Evolutionary conservation across 371 early-diverging fungal species (phyloP), one percentile per base, ranked within the genome.

Genomic region (Mortierella sp.): DNA sequence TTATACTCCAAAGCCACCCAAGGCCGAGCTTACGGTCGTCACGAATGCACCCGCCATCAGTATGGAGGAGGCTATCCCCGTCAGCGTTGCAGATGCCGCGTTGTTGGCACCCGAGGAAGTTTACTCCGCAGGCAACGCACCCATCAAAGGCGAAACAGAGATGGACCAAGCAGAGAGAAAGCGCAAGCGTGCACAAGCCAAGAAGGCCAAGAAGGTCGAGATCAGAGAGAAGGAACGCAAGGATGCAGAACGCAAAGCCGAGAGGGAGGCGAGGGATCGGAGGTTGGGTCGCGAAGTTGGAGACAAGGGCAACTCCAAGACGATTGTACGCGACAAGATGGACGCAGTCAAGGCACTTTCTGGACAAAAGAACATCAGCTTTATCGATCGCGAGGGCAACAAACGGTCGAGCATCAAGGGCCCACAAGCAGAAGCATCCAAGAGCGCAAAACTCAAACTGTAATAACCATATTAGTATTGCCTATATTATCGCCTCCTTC

Each of bases 51-150:
- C 98, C 8, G 95, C 99, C 2, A 92, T 98, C 72, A 87, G 92
- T 58, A 94, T 98, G 93, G 99, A 98, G 85, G 99, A 98, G 83
- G 93, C 95, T 33, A 94, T 95, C 62, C 99, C 99, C 11, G 91
- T 96, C 36, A 88, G 91, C 72, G 96, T 97, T 32, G 91, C 95
- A 11, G 92, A 94, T 73, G 95, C 95, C 4, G 90, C 91, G 3
- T 86, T 94, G 50, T 86, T 95, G 61, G 97, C 98, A 13, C 98
- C 99, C 28, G 91, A 96, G 81, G 98, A 98, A 87, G 90, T 97
- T 19, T 72, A 72, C 69, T 83, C 77, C 69, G 77, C 85, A 33
- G 79, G 75, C 67, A 83, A 84, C 70, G 28, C 58, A 24, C 83
- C 83, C 5, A 43, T 87, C 74, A 88, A 92, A 87, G 88, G 88